These are phyloP conservation scores for Sistotremastrum suecicum DNA, from an alignment of 768 basidiomycete species.

Conservation along the genomic window DNA sequence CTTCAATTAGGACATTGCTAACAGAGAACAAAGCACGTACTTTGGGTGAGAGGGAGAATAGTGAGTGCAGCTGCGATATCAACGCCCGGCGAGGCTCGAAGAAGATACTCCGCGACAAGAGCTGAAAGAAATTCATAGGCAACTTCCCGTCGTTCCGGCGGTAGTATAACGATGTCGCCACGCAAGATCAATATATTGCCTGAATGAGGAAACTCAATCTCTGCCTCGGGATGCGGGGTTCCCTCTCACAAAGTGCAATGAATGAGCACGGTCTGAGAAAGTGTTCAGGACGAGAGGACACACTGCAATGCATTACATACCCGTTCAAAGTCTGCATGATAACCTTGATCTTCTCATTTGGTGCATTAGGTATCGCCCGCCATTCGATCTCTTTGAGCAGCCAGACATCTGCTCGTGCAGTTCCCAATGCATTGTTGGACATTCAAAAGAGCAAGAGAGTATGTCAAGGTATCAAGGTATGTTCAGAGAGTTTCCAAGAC, in stretches of 20 bases:
- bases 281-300: background rate
- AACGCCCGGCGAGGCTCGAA: constrained; percentile 40
- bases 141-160: constrained; percentile 48
- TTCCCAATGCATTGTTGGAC: constrained; percentile 21
- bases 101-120: constrained; percentile 70
- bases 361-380: constrained; percentile 10
- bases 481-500: background rate
- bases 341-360: constrained; percentile 29
- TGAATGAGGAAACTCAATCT: constrained; percentile 12
- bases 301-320: constrained; percentile 25
- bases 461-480: background rate
- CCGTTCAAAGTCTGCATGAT: constrained; percentile 80
- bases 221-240: background rate
- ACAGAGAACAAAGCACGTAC: constrained; percentile 26
- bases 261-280: constrained; percentile 72
- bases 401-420: constrained; percentile 46
- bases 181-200: constrained; percentile 84
- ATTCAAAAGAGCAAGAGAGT: background rate
- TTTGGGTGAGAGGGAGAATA: constrained; percentile 63
- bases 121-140: constrained; percentile 79
- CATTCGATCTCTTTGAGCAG: constrained; percentile 58
- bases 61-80: constrained; percentile 62
- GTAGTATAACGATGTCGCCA: constrained; percentile 63
- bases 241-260: constrained; percentile 65
- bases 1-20: constrained; percentile 1